Percentiles rank a stretch among this genome's conserved stretches.
Evolutionary conservation across 352 stramenopile species (phyloP).

Genomic region (Phytophthora pluvialis): DNA sequence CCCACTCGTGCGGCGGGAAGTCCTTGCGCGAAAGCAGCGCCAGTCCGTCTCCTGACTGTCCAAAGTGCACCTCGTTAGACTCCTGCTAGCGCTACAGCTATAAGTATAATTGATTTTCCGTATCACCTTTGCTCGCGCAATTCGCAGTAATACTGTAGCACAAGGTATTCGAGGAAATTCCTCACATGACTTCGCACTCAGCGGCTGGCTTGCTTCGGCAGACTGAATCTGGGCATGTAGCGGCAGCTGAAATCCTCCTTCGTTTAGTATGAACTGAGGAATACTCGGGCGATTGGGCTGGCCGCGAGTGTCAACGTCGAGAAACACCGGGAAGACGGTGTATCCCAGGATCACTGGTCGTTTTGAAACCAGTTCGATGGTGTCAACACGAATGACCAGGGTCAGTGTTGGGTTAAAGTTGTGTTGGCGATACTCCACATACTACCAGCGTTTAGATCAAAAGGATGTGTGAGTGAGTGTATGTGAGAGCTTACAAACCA

Average conservation of each 20-base stretch:
- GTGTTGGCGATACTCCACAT: slow-evolving; percentile 76
- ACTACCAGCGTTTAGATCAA: slow-evolving; percentile 37
- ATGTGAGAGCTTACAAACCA: background rate
- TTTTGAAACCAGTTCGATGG: slow-evolving; percentile 63
- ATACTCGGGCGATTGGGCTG: slow-evolving; percentile 59
- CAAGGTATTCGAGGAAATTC: slow-evolving; percentile 69
- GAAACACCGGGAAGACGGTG: slow-evolving; percentile 69
- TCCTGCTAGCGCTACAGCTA: background rate
- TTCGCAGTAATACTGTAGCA: slow-evolving; percentile 77
- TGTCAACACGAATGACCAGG: slow-evolving; percentile 88
- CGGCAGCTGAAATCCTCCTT: slow-evolving; percentile 81
- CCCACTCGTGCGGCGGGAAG: slow-evolving; percentile 57
- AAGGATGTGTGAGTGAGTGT: slow-evolving; percentile 4
- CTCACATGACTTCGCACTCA: slow-evolving; percentile 48
- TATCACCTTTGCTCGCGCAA: slow-evolving; percentile 60
- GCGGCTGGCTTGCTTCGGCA: slow-evolving; percentile 34
- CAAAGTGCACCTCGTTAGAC: background rate
- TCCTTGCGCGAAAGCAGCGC: slow-evolving; percentile 62
- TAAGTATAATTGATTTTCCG: slow-evolving; percentile 4
- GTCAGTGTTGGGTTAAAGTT: slow-evolving; percentile 83
- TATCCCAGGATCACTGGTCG: slow-evolving; percentile 79
- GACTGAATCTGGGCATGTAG: slow-evolving; percentile 58
- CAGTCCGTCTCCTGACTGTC: slow-evolving; percentile 54
- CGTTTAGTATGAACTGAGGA: slow-evolving; percentile 66
- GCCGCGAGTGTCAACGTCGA: slow-evolving; percentile 62